Conservation (phyloP, 23 red algal species). For the Cyanidiococcus yangmingshanensis region DNA sequence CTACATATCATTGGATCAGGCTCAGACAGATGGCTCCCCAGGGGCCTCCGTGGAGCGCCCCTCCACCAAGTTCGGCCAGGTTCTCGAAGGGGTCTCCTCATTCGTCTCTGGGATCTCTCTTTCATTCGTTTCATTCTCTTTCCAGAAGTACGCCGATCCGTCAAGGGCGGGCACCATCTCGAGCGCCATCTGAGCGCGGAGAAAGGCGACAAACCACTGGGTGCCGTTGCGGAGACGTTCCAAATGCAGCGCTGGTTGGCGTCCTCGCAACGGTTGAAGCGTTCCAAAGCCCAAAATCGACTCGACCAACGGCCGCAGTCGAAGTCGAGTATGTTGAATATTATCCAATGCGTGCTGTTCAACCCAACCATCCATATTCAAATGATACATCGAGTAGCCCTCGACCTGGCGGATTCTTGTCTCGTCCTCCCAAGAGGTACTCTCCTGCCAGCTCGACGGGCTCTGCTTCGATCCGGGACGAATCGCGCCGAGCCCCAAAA, state of each 20-base stretch:
- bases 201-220: neutral
- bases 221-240: neutral
- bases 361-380: slow-evolving; percentile 24
- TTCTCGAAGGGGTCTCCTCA: neutral
- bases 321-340: slow-evolving; percentile 22
- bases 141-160: neutral
- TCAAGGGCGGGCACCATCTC: neutral
- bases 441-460: neutral
- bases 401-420: slow-evolving; percentile 25
- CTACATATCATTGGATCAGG: too few species aligned
- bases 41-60: too few species aligned
- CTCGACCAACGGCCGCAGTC: slow-evolving; percentile 21
- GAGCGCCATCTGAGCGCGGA: neutral
- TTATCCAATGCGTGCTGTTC: slow-evolving; percentile 29
- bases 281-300: slow-evolving; percentile 23
- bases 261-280: neutral
- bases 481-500: neutral
- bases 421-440: slow-evolving; percentile 9
- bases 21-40: too few species aligned
- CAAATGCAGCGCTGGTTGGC: neutral
- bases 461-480: neutral
- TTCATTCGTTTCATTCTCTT: neutral
- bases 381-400: slow-evolving; percentile 23
- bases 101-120: neutral
- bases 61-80: too few species aligned